A percentile compares a stretch with the other conserved stretches of the same genome.
Evolutionary conservation across 2,329 filamentous ascomycete species (phyloP).

Genomic region (Fusarium phyllophilum): DNA sequence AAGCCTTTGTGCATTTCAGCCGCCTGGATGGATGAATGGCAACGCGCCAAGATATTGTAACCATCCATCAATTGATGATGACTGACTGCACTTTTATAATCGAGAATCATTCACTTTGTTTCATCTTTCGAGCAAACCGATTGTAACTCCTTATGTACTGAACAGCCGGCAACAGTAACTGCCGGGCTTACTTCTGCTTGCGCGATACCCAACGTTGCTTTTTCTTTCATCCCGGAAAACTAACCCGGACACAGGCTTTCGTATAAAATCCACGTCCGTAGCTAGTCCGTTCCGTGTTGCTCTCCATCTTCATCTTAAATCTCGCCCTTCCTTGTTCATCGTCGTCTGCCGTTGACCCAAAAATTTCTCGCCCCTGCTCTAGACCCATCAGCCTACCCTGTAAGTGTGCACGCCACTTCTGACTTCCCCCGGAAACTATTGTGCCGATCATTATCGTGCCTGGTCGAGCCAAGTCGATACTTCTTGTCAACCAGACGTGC

Average conservation of each 20-base stretch:
- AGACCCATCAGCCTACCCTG: slow-evolving; percentile 29
- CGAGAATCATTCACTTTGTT: slow-evolving; percentile 10
- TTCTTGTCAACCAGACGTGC: slow-evolving; percentile 36
- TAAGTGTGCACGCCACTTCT: slow-evolving; percentile 41
- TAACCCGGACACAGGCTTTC: slow-evolving; percentile 9
- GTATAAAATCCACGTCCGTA: slow-evolving; percentile 22
- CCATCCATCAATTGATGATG: background rate
- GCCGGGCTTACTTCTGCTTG: slow-evolving; percentile 5
- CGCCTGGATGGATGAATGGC: slow-evolving; percentile 18
- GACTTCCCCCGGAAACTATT: slow-evolving; percentile 40
- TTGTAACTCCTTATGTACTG: background rate
- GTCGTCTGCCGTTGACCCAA: slow-evolving; percentile 20
- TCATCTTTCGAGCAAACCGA: slow-evolving; percentile 20
- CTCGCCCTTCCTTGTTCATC: slow-evolving; percentile 20
- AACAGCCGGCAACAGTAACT: slow-evolving; percentile 5
- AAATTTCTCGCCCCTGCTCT: slow-evolving; percentile 22
- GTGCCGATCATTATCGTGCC: slow-evolving; percentile 44
- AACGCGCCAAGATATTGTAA: slow-evolving; percentile 1
- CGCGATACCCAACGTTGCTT: slow-evolving; percentile 16
- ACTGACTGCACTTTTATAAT: background rate
- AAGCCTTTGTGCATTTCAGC: slow-evolving; percentile 18
- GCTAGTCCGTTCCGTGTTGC: slow-evolving; percentile 19
- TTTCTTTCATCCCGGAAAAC: slow-evolving; percentile 23
- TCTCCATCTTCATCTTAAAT: slow-evolving; percentile 38
- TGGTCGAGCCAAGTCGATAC: slow-evolving; percentile 39